A percentile compares a stretch with the other conserved stretches of the same genome.
phyloP scores from a whole-genome alignment of 805 yeast species.

The Saccharomyces eubayanus region DNA sequence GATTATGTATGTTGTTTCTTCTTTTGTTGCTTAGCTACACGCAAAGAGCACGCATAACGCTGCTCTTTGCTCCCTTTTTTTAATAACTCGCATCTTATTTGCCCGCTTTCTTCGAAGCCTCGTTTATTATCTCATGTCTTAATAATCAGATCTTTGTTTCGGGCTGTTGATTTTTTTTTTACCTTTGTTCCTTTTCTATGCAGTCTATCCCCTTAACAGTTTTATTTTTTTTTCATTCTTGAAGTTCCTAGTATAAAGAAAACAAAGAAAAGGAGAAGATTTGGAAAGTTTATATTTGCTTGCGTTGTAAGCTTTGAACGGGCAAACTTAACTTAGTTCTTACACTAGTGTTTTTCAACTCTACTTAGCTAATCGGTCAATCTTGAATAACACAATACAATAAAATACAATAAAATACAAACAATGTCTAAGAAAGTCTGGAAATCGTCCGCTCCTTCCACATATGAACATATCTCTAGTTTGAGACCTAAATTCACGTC shows the following conservation, averaged over 20 bases:
- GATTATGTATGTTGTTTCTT: neutral
- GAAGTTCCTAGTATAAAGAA: neutral
- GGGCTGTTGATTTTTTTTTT: neutral
- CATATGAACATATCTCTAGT: conserved; percentile 39
- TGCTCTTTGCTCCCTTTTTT: neutral
- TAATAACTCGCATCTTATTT: neutral
- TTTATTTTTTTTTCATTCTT: neutral
- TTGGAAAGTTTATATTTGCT: neutral
- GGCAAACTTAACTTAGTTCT: neutral
- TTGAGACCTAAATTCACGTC: conserved; percentile 32
- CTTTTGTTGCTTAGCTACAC: neutral
- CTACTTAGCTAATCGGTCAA: neutral
- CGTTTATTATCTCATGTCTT: neutral
- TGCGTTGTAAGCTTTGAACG: neutral
- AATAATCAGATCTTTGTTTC: neutral
- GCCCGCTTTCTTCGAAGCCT: neutral
- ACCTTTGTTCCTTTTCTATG: neutral
- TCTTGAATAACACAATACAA: neutral
- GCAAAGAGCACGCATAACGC: neutral
- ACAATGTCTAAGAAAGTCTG: conserved; percentile 40
- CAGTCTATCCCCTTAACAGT: neutral
- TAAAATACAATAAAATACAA: neutral
- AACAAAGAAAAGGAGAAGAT: neutral
- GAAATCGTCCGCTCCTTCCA: conserved; percentile 72
- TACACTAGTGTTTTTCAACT: no score